These are phyloP conservation scores for Cenchrus fungigraminus DNA, from an alignment of 176 grass and related monocot species.

Conservation along the genomic window DNA sequence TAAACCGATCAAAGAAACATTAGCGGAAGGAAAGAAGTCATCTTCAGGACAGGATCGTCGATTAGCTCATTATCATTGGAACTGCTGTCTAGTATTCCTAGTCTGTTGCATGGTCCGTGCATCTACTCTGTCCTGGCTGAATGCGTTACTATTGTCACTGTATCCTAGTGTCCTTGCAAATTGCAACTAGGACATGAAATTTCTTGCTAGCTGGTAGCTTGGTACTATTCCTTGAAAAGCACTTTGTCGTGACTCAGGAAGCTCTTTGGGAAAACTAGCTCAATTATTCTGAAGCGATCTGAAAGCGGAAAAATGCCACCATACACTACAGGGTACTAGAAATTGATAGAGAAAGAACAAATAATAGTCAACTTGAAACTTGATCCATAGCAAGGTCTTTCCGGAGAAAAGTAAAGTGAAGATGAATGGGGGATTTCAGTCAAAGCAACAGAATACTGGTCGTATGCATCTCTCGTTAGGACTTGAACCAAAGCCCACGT, in stretches of 20 bases:
- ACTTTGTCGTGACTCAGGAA: neutral
- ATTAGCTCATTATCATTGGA: neutral
- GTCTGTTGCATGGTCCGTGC: neutral
- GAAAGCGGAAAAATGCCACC: neutral
- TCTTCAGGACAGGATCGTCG: neutral
- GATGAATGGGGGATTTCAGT: neutral
- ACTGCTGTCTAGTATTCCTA: neutral
- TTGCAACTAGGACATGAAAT: neutral
- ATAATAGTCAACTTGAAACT: neutral
- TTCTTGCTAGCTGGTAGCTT: neutral
- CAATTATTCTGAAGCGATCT: neutral
- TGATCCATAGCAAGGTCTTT: neutral
- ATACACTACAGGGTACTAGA: neutral
- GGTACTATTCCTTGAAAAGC: constrained; percentile 2
- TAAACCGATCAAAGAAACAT: no score
- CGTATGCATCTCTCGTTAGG: no score
- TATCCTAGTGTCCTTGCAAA: neutral
- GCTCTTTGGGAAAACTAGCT: neutral
- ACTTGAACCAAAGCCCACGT: neutral
- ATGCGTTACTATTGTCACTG: neutral
- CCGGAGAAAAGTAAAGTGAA: neutral
- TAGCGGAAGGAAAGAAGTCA: neutral
- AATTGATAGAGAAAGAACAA: neutral
- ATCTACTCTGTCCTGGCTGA: neutral
- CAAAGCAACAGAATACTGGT: neutral